Conservation (phyloP, 768 basidiomycete genomes). For the Pleurotus citrinopileatus region DNA sequence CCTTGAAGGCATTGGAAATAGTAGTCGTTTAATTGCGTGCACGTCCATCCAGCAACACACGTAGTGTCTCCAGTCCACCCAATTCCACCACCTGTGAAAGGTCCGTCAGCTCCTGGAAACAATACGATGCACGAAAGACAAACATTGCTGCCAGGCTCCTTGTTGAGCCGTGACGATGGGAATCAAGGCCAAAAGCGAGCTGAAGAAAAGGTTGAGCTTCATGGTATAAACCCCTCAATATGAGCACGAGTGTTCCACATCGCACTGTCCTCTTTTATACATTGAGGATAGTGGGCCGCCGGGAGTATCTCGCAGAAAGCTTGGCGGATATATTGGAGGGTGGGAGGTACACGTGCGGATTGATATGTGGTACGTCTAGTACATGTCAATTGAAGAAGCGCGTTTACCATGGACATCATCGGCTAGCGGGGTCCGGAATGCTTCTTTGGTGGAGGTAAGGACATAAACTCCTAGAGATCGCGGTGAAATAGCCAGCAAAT, state of each 20-base stretch:
- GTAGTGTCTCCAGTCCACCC: constrained; percentile 33
- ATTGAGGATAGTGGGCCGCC: neutral
- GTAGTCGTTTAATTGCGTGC: constrained; percentile 27
- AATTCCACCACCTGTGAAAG: constrained; percentile 29
- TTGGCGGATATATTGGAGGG: neutral
- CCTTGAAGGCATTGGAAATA: constrained; percentile 19
- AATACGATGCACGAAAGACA: neutral
- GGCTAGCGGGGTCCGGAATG: neutral
- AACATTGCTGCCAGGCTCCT: neutral
- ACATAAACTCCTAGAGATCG: no score
- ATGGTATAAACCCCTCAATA: no score
- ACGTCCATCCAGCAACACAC: constrained; percentile 31
- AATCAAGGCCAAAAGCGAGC: constrained; percentile 22
- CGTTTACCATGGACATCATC: neutral
- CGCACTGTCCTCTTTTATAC: neutral
- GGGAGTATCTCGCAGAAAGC: neutral
- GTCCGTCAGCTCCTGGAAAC: neutral
- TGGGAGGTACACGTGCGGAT: neutral
- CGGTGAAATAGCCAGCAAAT: no score
- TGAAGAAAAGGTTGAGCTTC: constrained; percentile 22
- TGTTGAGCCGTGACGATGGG: constrained; percentile 24
- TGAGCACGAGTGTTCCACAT: no score
- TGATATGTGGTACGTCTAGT: no score
- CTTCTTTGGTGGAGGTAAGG: neutral
- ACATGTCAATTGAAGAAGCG: neutral